Conservation (phyloP, 805 yeast species). For the Wickerhamiella slavikovae region DNA sequence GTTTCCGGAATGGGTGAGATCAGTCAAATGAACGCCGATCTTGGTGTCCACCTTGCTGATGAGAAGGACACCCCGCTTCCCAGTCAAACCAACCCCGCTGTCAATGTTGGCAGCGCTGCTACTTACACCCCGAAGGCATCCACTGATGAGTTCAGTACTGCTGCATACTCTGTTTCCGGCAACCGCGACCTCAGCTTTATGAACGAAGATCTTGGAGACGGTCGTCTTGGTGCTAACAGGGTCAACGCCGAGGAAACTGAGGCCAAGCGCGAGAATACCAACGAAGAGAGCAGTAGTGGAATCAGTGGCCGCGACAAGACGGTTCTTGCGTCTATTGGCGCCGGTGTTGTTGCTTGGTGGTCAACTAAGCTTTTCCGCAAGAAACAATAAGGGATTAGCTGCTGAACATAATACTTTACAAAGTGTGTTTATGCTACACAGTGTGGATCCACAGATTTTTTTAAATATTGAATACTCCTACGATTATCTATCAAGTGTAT, state of each 20-base stretch:
- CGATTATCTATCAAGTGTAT: too few relatives aligned
- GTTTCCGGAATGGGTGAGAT: conserved; percentile 6
- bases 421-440: too few relatives aligned
- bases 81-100: conserved; percentile 11
- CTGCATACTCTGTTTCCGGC: conserved; percentile 4
- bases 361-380: conserved; percentile 11
- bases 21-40: conserved; percentile 14
- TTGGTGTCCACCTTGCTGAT: conserved; percentile 9
- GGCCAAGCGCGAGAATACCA: conserved; percentile 3
- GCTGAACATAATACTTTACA: too few relatives aligned
- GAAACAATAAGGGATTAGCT: too few relatives aligned
- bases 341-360: conserved; percentile 20
- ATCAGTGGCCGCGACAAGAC: conserved; percentile 16
- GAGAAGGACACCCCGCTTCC: conserved; percentile 5
- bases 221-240: too few relatives aligned
- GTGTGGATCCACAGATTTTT: too few relatives aligned
- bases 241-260: conserved; percentile 6
- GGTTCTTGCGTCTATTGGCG: conserved; percentile 15
- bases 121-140: too few relatives aligned
- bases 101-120: too few relatives aligned
- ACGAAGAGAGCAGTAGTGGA: conserved; percentile 5
- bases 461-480: too few relatives aligned
- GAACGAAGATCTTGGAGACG: conserved; percentile 12
- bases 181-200: conserved; percentile 11
- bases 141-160: too few relatives aligned